phyloP scores from a whole-genome alignment of 2,329 filamentous ascomycete species.

The Neofusicoccum ribis region DNA sequence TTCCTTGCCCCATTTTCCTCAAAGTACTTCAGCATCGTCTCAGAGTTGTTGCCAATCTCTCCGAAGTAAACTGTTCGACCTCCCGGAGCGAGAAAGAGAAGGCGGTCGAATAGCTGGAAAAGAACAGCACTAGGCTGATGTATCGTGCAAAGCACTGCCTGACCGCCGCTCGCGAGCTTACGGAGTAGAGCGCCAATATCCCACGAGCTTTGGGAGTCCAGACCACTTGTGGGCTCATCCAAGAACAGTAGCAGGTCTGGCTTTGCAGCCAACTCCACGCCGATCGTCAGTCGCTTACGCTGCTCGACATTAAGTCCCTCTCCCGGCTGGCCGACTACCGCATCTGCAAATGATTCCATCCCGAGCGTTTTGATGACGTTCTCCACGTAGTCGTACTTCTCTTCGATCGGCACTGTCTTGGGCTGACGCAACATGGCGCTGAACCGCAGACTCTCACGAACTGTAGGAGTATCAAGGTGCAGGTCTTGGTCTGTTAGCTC shows the following conservation, averaged over 20 bases:
- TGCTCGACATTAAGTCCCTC: slow-evolving; percentile 67
- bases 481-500: slow-evolving; percentile 48
- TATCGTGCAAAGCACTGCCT: slow-evolving; percentile 50
- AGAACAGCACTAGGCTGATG: slow-evolving; percentile 48
- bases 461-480: slow-evolving; percentile 39
- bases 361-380: slow-evolving; percentile 66
- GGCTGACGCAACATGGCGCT: slow-evolving; percentile 50
- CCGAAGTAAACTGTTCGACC: slow-evolving; percentile 44
- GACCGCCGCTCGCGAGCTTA: slow-evolving; percentile 55
- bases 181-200: slow-evolving; percentile 63
- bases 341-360: slow-evolving; percentile 67
- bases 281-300: slow-evolving; percentile 70
- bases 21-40: slow-evolving; percentile 54
- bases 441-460: slow-evolving; percentile 38
- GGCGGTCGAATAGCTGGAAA: slow-evolving; percentile 48
- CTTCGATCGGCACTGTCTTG: slow-evolving; percentile 51
- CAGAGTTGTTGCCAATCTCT: slow-evolving; percentile 45
- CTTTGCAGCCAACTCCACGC: slow-evolving; percentile 70
- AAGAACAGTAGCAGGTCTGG: slow-evolving; percentile 64
- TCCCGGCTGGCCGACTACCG: slow-evolving; percentile 64
- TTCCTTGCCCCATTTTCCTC: slow-evolving; percentile 61
- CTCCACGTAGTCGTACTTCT: slow-evolving; percentile 64
- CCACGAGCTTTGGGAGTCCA: slow-evolving; percentile 52
- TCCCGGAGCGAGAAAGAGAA: slow-evolving; percentile 46
- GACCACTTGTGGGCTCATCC: slow-evolving; percentile 50